Conservation (phyloP, 257 asterid species). For the Thymus quinquecostatus region DNA sequence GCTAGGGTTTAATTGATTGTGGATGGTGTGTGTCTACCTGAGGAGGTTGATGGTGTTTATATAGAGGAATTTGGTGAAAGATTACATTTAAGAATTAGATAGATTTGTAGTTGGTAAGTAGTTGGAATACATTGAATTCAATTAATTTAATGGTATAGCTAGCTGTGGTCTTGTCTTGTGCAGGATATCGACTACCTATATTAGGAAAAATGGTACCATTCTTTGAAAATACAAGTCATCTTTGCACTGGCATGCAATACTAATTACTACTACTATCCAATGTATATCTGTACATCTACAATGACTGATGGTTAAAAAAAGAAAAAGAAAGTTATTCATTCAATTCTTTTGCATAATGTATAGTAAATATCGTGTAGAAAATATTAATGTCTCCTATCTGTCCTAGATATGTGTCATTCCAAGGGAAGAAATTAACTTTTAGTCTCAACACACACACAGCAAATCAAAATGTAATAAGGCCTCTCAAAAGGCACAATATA, state of each 20-base stretch:
- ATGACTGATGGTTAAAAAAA: too few relatives aligned
- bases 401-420: too few relatives aligned
- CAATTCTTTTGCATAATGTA: too few relatives aligned
- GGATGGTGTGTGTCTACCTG: neutral
- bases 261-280: neutral
- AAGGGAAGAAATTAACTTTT: too few relatives aligned
- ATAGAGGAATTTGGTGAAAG: conserved; percentile 32
- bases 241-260: neutral
- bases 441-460: too few relatives aligned
- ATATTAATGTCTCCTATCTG: too few relatives aligned
- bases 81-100: conserved; percentile 25
- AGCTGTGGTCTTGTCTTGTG: conserved; percentile 13
- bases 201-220: conserved; percentile 20
- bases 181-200: neutral
- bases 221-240: neutral
- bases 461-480: too few relatives aligned
- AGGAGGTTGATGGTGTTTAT: conserved; percentile 31
- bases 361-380: too few relatives aligned
- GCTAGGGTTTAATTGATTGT: neutral
- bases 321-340: too few relatives aligned
- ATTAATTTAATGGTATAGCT: conserved; percentile 10
- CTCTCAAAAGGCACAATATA: too few relatives aligned
- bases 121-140: conserved; percentile 40
- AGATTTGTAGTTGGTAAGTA: conserved; percentile 29
- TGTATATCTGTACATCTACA: neutral